These are phyloP conservation scores for Pleurotus platypus DNA, from an alignment of 768 basidiomycete species.

Conservation along the genomic window DNA sequence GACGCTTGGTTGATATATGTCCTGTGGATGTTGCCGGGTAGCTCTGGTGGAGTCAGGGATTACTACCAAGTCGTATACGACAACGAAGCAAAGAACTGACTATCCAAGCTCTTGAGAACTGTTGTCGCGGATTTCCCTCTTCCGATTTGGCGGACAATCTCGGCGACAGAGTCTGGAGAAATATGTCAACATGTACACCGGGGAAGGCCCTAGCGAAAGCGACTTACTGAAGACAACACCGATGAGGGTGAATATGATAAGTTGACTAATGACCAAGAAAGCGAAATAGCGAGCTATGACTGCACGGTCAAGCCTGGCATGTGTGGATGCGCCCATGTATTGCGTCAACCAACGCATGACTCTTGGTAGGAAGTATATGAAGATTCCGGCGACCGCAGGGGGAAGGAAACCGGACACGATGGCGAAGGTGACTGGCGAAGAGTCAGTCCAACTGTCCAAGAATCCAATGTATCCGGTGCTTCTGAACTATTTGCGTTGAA, in stretches of 20 bases:
- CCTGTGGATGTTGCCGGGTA: constrained; percentile 60
- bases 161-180: constrained; percentile 24
- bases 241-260: constrained; percentile 81
- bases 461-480: constrained; percentile 55
- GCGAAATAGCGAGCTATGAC: constrained; percentile 82
- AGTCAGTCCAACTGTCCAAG: constrained; percentile 54
- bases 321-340: constrained; percentile 43
- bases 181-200: neutral
- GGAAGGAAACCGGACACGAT: constrained; percentile 83
- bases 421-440: constrained; percentile 61
- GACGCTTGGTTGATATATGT: constrained; percentile 81
- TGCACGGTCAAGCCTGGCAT: constrained; percentile 67
- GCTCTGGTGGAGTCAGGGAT: constrained; percentile 29
- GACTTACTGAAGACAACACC: constrained; percentile 70
- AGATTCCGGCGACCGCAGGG: constrained; percentile 68
- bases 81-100: constrained; percentile 16
- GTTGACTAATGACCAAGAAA: constrained; percentile 80
- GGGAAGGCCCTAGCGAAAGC: neutral
- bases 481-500: constrained; percentile 32
- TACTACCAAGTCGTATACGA: neutral
- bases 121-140: constrained; percentile 19
- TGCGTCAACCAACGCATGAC: constrained; percentile 78
- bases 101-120: constrained; percentile 27
- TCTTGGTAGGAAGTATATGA: constrained; percentile 73
- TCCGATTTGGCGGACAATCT: constrained; percentile 25